Base-by-base conservation (phyloP, 352 stramenopile genomes). In the Phytophthora uliginosa region DNA sequence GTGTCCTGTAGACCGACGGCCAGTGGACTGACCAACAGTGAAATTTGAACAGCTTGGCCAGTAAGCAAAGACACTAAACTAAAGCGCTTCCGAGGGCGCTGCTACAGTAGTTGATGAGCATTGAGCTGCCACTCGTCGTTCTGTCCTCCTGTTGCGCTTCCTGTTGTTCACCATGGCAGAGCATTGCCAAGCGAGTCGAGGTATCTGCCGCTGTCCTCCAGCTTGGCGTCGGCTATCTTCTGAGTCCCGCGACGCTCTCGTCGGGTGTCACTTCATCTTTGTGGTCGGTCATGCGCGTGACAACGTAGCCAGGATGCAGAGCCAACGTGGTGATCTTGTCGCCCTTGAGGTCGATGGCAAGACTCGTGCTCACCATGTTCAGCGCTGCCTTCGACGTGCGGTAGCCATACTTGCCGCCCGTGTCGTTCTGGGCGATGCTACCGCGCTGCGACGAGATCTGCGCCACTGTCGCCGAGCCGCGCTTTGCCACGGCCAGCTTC, bases 371-470 rank as follows among this genome's bases (percentile, higher is more conserved):
- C 40, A 91, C 53, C 71, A 85, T 89, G 71, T 96, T 96, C 48
- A 93, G 74, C 26, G 85, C 89, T 40, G 81, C 50, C 71, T 95
- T 94, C 33, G 82, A 89, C 45, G 87, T 78, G 40, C 86, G 81
- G 79, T 96, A 94, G 57, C 81, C 81, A 60, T 93, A 93, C 33
- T 47, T 57, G 17, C 64, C 69, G 7, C 69, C 74, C 1, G 74
- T 72, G 7, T 24, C 58, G 50, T 81, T 81, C 40, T 81, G 59
- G 3, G 61, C 66, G 42, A 93, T 83, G 50, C 83, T 88, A 31
- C 85, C 87, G 34, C 87, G 60, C 3, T 59, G 56, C 4, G 79
- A 90, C 38, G 77, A 76, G 40, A 94, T 51, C 51, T 94, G 78
- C 22, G 61, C 73, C 48, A 85, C 81, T 15, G 71, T 83, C 6